Conservation (phyloP, 169 alveolate species). For the Babesia sp. region DNA sequence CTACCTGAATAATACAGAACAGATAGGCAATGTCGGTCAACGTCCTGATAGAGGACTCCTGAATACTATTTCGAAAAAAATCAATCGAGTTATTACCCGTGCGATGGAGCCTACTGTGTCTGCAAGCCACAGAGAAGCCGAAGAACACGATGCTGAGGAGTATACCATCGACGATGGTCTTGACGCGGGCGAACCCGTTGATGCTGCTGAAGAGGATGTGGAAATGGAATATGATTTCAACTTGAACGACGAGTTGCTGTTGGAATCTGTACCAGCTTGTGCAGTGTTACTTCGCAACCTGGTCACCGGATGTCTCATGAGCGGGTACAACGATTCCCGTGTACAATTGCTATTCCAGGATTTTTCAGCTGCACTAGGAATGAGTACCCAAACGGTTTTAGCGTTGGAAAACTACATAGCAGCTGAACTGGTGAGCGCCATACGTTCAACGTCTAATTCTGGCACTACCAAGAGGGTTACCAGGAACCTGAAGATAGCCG, state of each 20-base stretch:
- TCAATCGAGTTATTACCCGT: conserved; percentile 24
- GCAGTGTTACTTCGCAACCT: conserved; percentile 72
- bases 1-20: conserved; percentile 26
- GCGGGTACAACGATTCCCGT: conserved; percentile 76
- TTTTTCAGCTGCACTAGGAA: conserved; percentile 70
- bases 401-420: conserved; percentile 75
- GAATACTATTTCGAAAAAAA: conserved; percentile 16
- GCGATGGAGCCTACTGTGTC: background rate
- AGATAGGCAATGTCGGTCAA: background rate
- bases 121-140: background rate
- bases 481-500: conserved; percentile 74
- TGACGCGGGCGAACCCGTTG: background rate
- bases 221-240: conserved; percentile 3
- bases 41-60: conserved; percentile 1
- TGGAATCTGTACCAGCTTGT: conserved; percentile 31
- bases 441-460: conserved; percentile 60
- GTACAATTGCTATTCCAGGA: conserved; percentile 69
- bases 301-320: conserved; percentile 71
- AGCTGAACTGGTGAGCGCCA: conserved; percentile 70
- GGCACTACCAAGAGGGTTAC: conserved; percentile 67
- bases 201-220: background rate
- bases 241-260: conserved; percentile 28
- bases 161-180: background rate
- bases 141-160: background rate
- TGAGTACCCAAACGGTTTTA: conserved; percentile 67